These are phyloP conservation scores for Rhizoctonia solani DNA, from an alignment of 1,284 basidiomycete species.

Conservation along the genomic window DNA sequence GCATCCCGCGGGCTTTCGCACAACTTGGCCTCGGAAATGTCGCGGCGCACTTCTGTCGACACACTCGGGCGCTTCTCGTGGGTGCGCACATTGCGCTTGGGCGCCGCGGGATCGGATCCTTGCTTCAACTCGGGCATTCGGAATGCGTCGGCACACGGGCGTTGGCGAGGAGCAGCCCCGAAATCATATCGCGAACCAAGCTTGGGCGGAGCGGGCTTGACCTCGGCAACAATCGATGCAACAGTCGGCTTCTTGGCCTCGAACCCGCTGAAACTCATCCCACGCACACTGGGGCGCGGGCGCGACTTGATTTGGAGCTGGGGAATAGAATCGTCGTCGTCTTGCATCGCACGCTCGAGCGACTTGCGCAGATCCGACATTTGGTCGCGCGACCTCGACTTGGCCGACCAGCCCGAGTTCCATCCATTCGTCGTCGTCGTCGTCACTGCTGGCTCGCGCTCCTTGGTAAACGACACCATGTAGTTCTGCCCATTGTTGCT, in stretches of 20 bases:
- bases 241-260: conserved; percentile 34
- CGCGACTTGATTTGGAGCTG: conserved; percentile 46
- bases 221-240: conserved; percentile 39
- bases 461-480: conserved; percentile 61
- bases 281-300: conserved; percentile 37
- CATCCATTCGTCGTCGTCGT: too few species aligned
- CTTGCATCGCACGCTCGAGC: conserved; percentile 57
- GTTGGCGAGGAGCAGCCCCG: conserved; percentile 30
- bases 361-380: conserved; percentile 57
- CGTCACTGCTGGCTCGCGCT: too few species aligned
- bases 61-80: conserved; percentile 12
- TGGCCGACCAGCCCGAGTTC: conserved; percentile 8
- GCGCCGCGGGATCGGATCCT: too few species aligned
- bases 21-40: background rate
- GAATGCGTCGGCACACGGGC: conserved; percentile 8
- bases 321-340: conserved; percentile 33
- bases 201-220: too few species aligned
- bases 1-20: conserved; percentile 25
- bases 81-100: too few species aligned
- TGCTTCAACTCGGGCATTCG: conserved; percentile 26
- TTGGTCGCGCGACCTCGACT: conserved; percentile 35
- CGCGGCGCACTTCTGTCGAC: conserved; percentile 18
- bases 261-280: conserved; percentile 14
- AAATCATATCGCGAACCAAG: conserved; percentile 34
- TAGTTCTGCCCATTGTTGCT: conserved; percentile 93